Base-by-base conservation (phyloP, 441 rosid genomes). In the Gossypium trilobum region DNA sequence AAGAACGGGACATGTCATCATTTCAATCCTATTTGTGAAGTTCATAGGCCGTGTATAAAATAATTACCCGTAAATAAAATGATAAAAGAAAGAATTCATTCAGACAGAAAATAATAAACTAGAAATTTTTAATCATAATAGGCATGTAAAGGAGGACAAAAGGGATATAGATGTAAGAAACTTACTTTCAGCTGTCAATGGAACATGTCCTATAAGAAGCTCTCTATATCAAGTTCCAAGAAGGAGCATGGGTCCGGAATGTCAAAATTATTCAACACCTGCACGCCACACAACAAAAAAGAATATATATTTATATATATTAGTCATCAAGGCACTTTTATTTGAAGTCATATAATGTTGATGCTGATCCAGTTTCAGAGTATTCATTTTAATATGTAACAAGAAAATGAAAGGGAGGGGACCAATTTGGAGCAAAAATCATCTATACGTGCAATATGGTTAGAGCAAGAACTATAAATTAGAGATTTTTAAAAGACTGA, bases 211-310 rank as follows among this genome's bases (percentile, higher is more conserved):
- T 85, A 79, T 48, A 88, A 71, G 71, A 93, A 86, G 54, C 55
- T 76, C 86, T 93, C 82, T 0, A 91, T 81, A 80, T 89, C 84
- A 16, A 95, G 75, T 80, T 91, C 97, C 82, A 91, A 70, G 79
- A 79, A 92, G 8, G 98, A 87, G 80, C 98, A 92, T 0, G 98
- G 99, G 83, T 95, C 94, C 0, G 83, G 75, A 48, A 92, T 87
- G 74, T 87, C 96, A 13, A 95, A 95, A 79, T 89, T 95, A 77
- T 76, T 82, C 87, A 95, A 77, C 70, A 90, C 96, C 98, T 95
- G 87, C 57, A 55, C 4, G 48, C 60, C 42, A 50, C 14, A 66
- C 10, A 5, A 23, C 59, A 16, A 56, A 78, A 48, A 73, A 50
- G 25, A n/a, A 23, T 57, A 57, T 57, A 6, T 23, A 58, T 25